Evolutionary conservation across 73 alveolate genomes (phyloP).

Genomic region (Paramecium biaurelia): DNA sequence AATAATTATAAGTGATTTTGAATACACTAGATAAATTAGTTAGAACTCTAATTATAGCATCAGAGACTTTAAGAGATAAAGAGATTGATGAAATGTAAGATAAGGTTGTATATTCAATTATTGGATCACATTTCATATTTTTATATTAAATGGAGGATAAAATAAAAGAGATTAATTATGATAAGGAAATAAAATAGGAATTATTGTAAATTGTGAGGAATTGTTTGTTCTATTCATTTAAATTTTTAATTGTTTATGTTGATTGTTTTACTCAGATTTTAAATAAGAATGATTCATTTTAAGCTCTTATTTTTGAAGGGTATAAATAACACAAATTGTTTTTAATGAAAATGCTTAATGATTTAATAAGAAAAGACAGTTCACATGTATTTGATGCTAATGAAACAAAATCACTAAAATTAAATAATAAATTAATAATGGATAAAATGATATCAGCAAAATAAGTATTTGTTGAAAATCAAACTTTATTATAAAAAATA

Average conservation of each 20-base stretch:
- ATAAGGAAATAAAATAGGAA: background rate
- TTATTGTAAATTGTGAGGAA: background rate
- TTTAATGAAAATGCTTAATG: constrained; percentile 10
- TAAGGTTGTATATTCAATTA: background rate
- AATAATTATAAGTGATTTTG: background rate
- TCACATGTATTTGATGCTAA: background rate
- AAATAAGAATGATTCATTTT: background rate
- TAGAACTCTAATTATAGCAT: background rate
- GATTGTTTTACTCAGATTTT: constrained; percentile 4
- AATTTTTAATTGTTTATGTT: background rate
- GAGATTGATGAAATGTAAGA: background rate
- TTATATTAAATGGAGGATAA: background rate
- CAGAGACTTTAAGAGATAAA: background rate
- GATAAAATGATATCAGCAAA: background rate
- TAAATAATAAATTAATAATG: constrained; percentile 6
- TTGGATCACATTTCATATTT: constrained; percentile 39
- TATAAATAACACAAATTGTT: background rate
- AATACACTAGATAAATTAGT: background rate
- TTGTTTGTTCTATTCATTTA: background rate
- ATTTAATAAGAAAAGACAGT: background rate
- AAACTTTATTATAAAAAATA: background rate
- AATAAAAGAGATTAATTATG: background rate
- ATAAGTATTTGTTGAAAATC: background rate
- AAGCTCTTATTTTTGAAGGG: background rate
- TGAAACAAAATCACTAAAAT: constrained; percentile 30